Percentiles rank a stretch among this genome's conserved stretches.
phyloP scores from a whole-genome alignment of 73 alveolate genomes.

The Paramecium pentaurelia region DNA sequence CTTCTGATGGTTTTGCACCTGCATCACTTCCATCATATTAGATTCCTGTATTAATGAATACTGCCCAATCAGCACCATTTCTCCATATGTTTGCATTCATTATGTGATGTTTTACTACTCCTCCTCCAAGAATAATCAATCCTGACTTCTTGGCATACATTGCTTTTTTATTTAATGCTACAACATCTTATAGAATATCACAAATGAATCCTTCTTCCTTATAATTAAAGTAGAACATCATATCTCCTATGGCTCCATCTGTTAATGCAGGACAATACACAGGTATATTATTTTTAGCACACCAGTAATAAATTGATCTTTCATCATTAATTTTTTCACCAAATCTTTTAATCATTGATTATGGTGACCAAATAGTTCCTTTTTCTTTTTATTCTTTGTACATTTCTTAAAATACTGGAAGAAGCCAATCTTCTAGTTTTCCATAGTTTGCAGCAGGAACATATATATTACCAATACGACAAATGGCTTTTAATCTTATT shows the following conservation, averaged over 20 bases:
- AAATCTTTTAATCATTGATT: conserved; percentile 86
- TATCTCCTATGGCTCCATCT: conserved; percentile 99
- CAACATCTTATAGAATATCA: conserved; percentile 93
- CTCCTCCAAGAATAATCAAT: conserved; percentile 94
- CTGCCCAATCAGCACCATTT: conserved; percentile 99
- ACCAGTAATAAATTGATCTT: conserved; percentile 92
- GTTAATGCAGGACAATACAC: conserved; percentile 99
- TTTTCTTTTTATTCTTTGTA: conserved; percentile 84
- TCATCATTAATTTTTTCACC: conserved; percentile 93
- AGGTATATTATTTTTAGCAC: conserved; percentile 95
- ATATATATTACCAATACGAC: conserved; percentile 96
- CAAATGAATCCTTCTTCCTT: conserved; percentile 92
- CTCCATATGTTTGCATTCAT: conserved; percentile 84
- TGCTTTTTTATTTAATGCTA: conserved; percentile 85
- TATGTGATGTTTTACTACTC: conserved; percentile 92
- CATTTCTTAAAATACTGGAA: conserved; percentile 92
- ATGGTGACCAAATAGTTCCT: conserved; percentile 93
- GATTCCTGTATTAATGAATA: conserved; percentile 94
- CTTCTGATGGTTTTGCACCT: conserved; percentile 99
- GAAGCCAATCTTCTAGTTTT: conserved; percentile 93
- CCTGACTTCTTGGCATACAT: conserved; percentile 95
- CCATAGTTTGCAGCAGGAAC: conserved; percentile 98
- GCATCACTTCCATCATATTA: conserved; percentile 96
- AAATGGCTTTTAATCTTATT: conserved; percentile 86
- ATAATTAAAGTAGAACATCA: conserved; percentile 93